Evolutionary conservation across 2,329 filamentous ascomycete genomes (phyloP).

Genomic region (Dryadomyces quercus-mongolicae): DNA sequence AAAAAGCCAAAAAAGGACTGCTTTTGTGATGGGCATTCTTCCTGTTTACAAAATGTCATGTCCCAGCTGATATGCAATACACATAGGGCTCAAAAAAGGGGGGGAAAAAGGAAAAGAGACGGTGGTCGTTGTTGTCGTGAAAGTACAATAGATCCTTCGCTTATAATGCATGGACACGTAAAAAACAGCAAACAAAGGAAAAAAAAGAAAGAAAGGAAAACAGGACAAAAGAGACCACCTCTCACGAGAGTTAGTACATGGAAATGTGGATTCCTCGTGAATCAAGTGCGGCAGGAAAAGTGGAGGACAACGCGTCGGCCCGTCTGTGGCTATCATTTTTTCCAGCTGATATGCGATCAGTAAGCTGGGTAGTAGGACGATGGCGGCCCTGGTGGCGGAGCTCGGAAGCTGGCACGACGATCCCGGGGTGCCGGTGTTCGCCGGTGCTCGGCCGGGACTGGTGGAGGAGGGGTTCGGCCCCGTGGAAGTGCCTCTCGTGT

Average conservation of each 20-base stretch:
- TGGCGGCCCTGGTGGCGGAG: conserved; percentile 5
- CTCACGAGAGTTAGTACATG: neutral
- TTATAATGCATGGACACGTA: neutral
- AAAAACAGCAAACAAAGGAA: neutral
- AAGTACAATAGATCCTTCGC: neutral
- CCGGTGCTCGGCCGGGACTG: conserved; percentile 2
- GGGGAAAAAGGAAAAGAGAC: neutral
- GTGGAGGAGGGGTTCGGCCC: conserved; percentile 11
- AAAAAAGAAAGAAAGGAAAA: neutral
- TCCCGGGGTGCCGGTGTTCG: conserved; percentile 7
- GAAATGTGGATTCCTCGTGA: neutral
- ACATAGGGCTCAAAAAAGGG: neutral
- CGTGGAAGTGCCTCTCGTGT: neutral
- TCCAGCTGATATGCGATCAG: neutral
- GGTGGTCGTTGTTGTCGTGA: neutral
- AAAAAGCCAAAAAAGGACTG: neutral
- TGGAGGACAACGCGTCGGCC: too few species aligned
- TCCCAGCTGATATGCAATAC: neutral
- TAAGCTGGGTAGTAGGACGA: conserved; percentile 8
- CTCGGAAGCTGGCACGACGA: conserved; percentile 7
- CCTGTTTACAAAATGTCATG: neutral
- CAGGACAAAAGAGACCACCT: neutral
- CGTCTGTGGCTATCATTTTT: too few species aligned
- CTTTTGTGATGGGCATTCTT: neutral
- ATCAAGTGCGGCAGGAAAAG: too few species aligned